A percentile compares a stretch with the other conserved stretches of the same genome.
phyloP scores from a whole-genome alignment of 192 early-diverging fungal species.

The Haplosporangium gracile region DNA sequence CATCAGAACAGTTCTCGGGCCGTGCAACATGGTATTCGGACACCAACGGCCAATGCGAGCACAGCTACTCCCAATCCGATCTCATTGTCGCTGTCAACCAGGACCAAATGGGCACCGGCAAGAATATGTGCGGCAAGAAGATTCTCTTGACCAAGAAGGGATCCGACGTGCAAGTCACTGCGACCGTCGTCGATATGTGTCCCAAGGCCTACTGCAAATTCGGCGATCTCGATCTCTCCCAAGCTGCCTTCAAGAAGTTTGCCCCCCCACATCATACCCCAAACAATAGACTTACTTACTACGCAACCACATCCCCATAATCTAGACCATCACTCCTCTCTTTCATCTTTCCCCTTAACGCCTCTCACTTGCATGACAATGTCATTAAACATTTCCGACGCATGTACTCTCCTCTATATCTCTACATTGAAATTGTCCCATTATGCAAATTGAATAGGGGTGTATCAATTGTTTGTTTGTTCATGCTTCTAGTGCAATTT shows the following conservation, averaged over 20 bases:
- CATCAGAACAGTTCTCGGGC: slow-evolving; percentile 22
- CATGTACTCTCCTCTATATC: background rate
- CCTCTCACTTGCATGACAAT: background rate
- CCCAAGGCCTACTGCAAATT: slow-evolving; percentile 36
- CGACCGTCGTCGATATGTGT: slow-evolving; percentile 52
- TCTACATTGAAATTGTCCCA: background rate
- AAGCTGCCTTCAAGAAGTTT: slow-evolving; percentile 54
- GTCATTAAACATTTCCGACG: background rate
- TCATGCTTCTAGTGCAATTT: no score
- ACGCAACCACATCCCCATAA: background rate
- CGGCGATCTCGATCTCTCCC: slow-evolving; percentile 49
- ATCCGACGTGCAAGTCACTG: slow-evolving; percentile 26
- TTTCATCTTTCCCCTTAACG: background rate
- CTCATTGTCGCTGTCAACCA: slow-evolving; percentile 53
- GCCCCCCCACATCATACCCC: background rate
- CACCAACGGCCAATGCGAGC: slow-evolving; percentile 36
- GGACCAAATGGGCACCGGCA: slow-evolving; percentile 42
- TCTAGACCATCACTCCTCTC: background rate
- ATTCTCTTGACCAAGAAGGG: slow-evolving; percentile 35
- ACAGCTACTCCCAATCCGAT: slow-evolving; percentile 49
- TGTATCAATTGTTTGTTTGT: no score
- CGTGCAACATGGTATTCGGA: slow-evolving; percentile 52
- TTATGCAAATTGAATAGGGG: background rate
- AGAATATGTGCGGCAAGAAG: slow-evolving; percentile 45
- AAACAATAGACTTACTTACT: background rate